phyloP scores from a whole-genome alignment of 805 yeast species.

The Saccharomyces jurei region DNA sequence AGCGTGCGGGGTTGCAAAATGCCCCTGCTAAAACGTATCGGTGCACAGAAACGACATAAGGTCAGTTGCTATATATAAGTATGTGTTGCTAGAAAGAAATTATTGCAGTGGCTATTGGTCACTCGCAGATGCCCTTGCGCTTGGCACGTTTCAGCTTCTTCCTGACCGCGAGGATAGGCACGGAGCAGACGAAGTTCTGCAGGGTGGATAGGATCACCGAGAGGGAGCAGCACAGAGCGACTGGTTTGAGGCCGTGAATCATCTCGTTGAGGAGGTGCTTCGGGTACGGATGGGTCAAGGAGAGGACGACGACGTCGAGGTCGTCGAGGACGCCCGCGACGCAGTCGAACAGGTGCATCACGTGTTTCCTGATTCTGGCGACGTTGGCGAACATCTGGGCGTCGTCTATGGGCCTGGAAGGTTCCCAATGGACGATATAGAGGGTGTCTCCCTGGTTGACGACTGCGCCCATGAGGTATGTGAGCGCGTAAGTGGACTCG shows the following conservation, averaged over 20 bases:
- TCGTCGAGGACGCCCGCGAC: constrained; percentile 20
- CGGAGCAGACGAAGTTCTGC: constrained; percentile 28
- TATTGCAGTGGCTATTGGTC: constrained; percentile 1
- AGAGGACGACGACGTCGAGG: constrained; percentile 27
- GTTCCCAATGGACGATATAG: constrained; percentile 45
- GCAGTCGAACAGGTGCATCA: constrained; percentile 25
- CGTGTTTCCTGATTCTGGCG: constrained; percentile 11
- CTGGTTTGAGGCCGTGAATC: constrained; percentile 31
- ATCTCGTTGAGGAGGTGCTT: constrained; percentile 33
- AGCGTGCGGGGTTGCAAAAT: neutral
- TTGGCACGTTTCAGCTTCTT: constrained; percentile 26
- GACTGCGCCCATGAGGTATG: constrained; percentile 82
- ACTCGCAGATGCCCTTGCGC: constrained; percentile 22
- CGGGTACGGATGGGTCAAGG: constrained; percentile 34
- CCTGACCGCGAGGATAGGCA: constrained; percentile 29
- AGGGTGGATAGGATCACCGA: constrained; percentile 22
- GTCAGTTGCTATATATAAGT: neutral
- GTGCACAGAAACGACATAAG: neutral
- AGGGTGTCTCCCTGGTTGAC: constrained; percentile 75
- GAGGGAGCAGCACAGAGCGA: constrained; percentile 23
- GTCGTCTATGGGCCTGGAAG: constrained; percentile 4
- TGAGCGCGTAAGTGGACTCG: constrained; percentile 75
- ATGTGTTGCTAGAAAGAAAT: neutral
- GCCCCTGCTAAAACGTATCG: neutral
- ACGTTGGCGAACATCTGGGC: constrained; percentile 12